Conservation (phyloP, 2,329 filamentous ascomycete genomes). For the Aspergillus sp. region DNA sequence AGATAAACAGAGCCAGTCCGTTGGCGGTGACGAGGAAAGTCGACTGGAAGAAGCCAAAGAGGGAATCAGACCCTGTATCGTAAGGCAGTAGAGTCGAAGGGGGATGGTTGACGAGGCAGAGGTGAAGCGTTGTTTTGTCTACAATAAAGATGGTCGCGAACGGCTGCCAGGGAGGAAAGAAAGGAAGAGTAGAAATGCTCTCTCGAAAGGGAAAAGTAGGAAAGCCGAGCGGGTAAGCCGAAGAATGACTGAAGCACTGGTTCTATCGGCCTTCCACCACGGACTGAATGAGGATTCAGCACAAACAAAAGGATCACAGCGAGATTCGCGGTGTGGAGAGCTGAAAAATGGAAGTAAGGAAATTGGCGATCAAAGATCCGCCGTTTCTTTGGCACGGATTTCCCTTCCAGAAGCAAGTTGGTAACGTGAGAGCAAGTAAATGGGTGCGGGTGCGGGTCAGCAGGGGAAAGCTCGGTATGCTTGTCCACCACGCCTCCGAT, state of each 20-base stretch:
- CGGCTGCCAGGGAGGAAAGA: conserved; percentile 29
- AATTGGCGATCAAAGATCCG: neutral
- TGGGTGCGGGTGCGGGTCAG: neutral
- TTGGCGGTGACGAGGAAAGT: neutral
- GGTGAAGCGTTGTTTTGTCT: conserved; percentile 8
- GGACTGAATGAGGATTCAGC: too few species aligned
- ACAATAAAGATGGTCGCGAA: conserved; percentile 20
- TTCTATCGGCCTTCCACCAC: neutral
- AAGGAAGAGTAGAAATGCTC: conserved; percentile 17
- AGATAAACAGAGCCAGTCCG: conserved; percentile 14
- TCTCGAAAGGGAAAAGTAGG: conserved; percentile 22
- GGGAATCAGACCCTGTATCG: neutral
- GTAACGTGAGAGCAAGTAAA: neutral
- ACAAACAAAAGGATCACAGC: neutral
- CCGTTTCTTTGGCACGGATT: neutral
- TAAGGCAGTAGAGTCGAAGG: too few species aligned
- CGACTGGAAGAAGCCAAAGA: neutral
- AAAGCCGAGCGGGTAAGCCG: conserved; percentile 20
- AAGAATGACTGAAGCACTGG: conserved; percentile 1
- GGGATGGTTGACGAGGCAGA: neutral
- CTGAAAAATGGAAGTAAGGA: neutral
- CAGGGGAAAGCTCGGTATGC: neutral
- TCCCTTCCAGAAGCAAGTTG: neutral
- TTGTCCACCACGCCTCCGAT: neutral
- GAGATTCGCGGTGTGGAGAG: neutral